Conservation (phyloP, 1,284 basidiomycete genomes). For the Trichosporon ovoides region DNA sequence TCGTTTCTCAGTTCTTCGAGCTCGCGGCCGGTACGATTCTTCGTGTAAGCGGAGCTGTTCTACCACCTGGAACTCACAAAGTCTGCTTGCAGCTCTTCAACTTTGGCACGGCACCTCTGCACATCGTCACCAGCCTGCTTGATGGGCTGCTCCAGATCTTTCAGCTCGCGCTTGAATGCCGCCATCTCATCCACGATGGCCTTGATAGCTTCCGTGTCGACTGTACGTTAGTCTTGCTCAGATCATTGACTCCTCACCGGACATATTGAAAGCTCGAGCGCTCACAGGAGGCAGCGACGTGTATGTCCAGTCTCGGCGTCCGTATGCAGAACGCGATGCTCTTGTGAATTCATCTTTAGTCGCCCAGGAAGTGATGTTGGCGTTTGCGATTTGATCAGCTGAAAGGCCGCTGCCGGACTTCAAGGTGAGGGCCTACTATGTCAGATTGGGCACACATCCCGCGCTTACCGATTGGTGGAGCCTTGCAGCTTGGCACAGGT, state of each 20-base stretch:
- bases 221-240: conserved; percentile 48
- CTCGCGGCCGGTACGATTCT: conserved; percentile 10
- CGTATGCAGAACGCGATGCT: conserved; percentile 27
- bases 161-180: conserved; percentile 45
- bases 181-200: conserved; percentile 40
- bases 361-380: conserved; percentile 28
- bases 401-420: conserved; percentile 17
- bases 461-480: conserved; percentile 64
- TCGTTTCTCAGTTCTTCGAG: conserved; percentile 13
- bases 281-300: conserved; percentile 5
- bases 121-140: conserved; percentile 4
- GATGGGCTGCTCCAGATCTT: conserved; percentile 26
- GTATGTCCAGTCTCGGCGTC: conserved; percentile 25
- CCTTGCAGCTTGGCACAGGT: conserved; percentile 56
- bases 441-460: conserved; percentile 7
- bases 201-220: conserved; percentile 37
- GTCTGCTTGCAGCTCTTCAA: conserved; percentile 21
- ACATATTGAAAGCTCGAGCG: conserved; percentile 33
- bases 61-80: neutral
- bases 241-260: conserved; percentile 16
- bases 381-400: conserved; percentile 12
- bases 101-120: neutral
- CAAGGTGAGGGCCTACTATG: conserved; percentile 35
- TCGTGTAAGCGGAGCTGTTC: neutral
- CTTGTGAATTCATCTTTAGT: conserved; percentile 18